Base-by-base conservation (phyloP, 2,329 filamentous ascomycete genomes). In the Pseudogymnoascus sp. region DNA sequence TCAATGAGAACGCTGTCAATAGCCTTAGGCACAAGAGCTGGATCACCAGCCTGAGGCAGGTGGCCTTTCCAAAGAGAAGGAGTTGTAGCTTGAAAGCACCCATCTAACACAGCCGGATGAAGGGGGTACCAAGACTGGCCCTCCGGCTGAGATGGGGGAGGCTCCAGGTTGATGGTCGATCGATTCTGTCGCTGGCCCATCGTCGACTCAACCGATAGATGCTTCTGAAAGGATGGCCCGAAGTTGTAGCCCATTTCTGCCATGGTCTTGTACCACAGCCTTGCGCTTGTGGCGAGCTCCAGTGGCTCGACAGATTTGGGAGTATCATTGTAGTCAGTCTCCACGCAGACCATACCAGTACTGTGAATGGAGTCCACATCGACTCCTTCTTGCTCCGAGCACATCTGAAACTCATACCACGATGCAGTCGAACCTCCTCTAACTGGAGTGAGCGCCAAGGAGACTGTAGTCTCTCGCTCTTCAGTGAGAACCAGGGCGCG, bases 91-190 rank as follows among this genome's bases (percentile, higher is more conserved):
- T 72, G 73, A 6, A 72, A 60, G 35, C 63, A 68, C n/a, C 57
- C 62, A 60, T 74, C 73, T 3, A 75, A 63, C 6, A 63, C 64
- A 8, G 70, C 64, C 3, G 73, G 73, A 61, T 75, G 73, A 32
- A 75, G 60, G 2, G 60, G 35, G 60, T 75, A 74, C 2, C 18
- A 20, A 11, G 71, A 74, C 54, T 73, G 69, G 5, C 34, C 47
- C 32, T 28, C 63, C 35, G 16, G 54, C 43, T 11, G 34, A 37
- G 34, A 37, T 37, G 34, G 34, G n/a, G 67, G 67, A 20, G 63
- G 60, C n/a, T 38, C 37, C 1, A 67, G 54, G 11, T 61, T 64
- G 35, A 68, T 61, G 30, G 34, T 62, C 12, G 67, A 62, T n/a
- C 67, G 61, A 47, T 61, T 63, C 6, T 14, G 20, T 3, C 63